These are phyloP conservation scores for Nemania sp. DNA, from an alignment of 2,329 filamentous ascomycete genomes.

Conservation along the genomic window DNA sequence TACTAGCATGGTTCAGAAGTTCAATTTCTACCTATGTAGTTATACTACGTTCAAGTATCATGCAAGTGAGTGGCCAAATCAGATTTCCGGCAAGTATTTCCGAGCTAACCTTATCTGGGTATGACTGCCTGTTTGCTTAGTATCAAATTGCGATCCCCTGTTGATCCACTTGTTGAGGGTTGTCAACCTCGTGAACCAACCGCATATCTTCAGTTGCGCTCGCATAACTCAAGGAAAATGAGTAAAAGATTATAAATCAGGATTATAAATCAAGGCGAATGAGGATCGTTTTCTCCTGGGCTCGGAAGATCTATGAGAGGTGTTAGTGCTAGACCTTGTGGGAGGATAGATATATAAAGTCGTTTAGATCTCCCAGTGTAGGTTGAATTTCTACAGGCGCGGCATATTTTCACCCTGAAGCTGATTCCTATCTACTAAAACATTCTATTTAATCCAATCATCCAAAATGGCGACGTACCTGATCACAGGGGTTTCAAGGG, in stretches of 20 bases:
- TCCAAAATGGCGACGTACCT: slow-evolving; percentile 10
- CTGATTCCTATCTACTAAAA: background rate
- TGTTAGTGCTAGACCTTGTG: background rate
- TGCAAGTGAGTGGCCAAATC: slow-evolving; percentile 20
- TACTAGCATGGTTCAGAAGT: background rate
- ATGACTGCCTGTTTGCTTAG: slow-evolving; percentile 6
- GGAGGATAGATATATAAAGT: slow-evolving; percentile 4
- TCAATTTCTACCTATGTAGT: background rate
- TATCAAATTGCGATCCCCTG: slow-evolving; percentile 7
- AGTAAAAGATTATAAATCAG: slow-evolving; percentile 16
- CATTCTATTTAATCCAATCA: background rate
- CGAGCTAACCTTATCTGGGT: slow-evolving; percentile 15
- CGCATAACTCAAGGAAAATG: background rate
- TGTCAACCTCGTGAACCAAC: slow-evolving; percentile 12
- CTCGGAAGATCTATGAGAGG: background rate
- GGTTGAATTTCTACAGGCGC: slow-evolving; percentile 2
- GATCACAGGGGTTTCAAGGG: slow-evolving; percentile 13
- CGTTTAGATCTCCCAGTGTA: background rate
- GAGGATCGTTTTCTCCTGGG: background rate
- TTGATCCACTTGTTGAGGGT: background rate
- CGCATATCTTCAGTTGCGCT: slow-evolving; percentile 4
- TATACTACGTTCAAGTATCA: background rate
- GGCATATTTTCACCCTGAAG: background rate
- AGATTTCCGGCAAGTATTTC: slow-evolving; percentile 17
- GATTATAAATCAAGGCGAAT: slow-evolving; percentile 14